Base-by-base conservation (phyloP, 768 basidiomycete genomes). In the Tulasnella sp. region DNA sequence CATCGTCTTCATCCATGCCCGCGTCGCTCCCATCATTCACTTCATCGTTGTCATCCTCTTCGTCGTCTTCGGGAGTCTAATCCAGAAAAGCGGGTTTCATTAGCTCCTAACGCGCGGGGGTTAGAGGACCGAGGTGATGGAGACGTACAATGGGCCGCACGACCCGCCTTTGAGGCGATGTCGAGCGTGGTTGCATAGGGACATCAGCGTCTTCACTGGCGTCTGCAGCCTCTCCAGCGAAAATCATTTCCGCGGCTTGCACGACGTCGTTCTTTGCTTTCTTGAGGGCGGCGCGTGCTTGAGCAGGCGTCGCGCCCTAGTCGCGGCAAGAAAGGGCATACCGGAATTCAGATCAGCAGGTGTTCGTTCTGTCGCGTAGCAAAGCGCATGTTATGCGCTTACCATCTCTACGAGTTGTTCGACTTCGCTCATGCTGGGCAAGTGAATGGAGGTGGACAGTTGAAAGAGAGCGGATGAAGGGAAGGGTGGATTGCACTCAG, bases 241-340 rank as follows among this genome's bases (percentile, higher is more conserved):
- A 91, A 73, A 93, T 87, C 62, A 85, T 84, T 79, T 94, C 94
- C 2, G 94, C 94, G 16, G 95, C 95, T 77, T 91, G 85, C 91
- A 93, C 92, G 40, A 95, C 93, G 83, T 98, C 94, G 74, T 88
- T 36, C 71, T 65, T 91, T 78, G 90, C 86, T 77, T 88, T 87
- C 74, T 84, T 86, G 77, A 97, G 80, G 19, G 95, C 95, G 36
- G 90, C 91, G 76, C 86, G 86, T 44, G 95, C 95, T 81, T 95
- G 91, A 14, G 88, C 86, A 12, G 81, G 78, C 0, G 90, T 91
- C 36, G 93, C 93, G 76, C 95, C 95, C 95, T 95, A 34, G 34
- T 47, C 19, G 34, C 29, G 34, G 3, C 35, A 68, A 73, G 5
- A 17, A 59, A 75, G 35, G 32, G 14, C 14, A 32, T 0, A 4